A percentile compares a stretch with the other conserved stretches of the same genome.
These are phyloP conservation scores for Pyrrhoderma lamaoense DNA, from an alignment of 1,284 basidiomycete species.

Conservation along the genomic window DNA sequence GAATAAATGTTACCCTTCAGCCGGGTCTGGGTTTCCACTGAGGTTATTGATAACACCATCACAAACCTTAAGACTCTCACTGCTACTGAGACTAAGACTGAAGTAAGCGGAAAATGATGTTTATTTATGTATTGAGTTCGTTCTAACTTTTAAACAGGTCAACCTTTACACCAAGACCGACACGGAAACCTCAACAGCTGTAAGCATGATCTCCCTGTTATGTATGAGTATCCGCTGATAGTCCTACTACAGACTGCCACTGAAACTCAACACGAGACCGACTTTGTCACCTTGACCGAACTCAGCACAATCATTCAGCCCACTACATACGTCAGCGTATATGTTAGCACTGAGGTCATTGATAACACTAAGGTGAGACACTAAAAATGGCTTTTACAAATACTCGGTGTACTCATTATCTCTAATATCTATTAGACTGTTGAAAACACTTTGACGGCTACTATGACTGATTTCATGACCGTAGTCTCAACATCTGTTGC, in stretches of 20 bases:
- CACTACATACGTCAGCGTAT: slow-evolving; percentile 37
- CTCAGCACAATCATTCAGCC: slow-evolving; percentile 14
- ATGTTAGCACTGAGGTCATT: slow-evolving; percentile 49
- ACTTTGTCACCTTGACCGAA: slow-evolving; percentile 24
- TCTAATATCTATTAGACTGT: slow-evolving; percentile 31
- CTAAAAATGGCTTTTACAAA: background rate
- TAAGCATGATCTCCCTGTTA: background rate
- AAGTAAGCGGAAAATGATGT: slow-evolving; percentile 17
- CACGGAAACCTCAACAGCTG: slow-evolving; percentile 14
- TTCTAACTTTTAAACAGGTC: slow-evolving; percentile 22
- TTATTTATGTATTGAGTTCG: background rate
- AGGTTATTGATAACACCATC: slow-evolving; percentile 51
- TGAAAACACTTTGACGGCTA: slow-evolving; percentile 40
- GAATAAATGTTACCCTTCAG: background rate
- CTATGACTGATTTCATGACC: slow-evolving; percentile 38
- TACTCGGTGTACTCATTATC: slow-evolving; percentile 33
- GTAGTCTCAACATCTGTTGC: slow-evolving; percentile 19
- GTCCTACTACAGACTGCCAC: slow-evolving; percentile 25
- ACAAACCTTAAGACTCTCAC: slow-evolving; percentile 51
- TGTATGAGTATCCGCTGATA: slow-evolving; percentile 9
- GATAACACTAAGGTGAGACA: slow-evolving; percentile 41
- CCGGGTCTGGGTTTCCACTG: slow-evolving; percentile 55
- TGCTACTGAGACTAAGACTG: slow-evolving; percentile 50
- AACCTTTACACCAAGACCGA: slow-evolving; percentile 43
- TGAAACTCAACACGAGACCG: slow-evolving; percentile 19